Evolutionary conservation across 768 basidiomycete species (phyloP), one percentile per base, ranked within the genome.

Genomic region (Lenzites betulinus): DNA sequence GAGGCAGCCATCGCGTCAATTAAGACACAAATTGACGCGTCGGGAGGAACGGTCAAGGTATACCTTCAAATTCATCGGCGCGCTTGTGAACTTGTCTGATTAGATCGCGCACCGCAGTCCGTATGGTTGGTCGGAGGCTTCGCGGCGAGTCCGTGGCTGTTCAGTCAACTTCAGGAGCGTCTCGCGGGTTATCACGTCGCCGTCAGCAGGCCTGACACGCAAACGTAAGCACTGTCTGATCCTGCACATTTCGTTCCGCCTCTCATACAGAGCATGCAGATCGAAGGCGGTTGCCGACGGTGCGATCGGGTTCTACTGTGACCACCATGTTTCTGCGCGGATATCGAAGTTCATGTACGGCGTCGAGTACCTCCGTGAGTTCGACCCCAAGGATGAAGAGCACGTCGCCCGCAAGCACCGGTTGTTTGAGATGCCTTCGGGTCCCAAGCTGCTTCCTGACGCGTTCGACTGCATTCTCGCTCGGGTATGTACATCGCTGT

Each of bases 261-360:
- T 4, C 52, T 64, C 36, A 65, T 48, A 9, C 36, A 25, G 11
- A 46, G 43, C 23, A 18, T 28, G 38, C 30, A 92, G 90, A 15
- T 91, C 91, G 18, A 93, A 93, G 72, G 90, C 91, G 3, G 90
- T 92, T 7, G 89, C 91, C 30, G 89, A 93, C 63, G 90, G 91
- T 25, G 89, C 90, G 1, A 83, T 92, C 63, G 89, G 89, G 28
- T 93, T 92, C 73, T 92, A 90, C 73, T 89, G 87, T 64, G 90
- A 92, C 67, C 91, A 92, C 62, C 87, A 91, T 65, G 91, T 93
- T 56, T 88, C 88, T 5, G 88, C 90, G 23, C 83, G 90, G 44
- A 85, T 91, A 77, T 88, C 89, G 30, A 90, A 81, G 70, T 91
- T 68, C 68, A 86, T 90, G 84, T 93, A 92, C 68, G 90, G 90